phyloP scores from a whole-genome alignment of 352 stramenopile species.

The Chrysophaeum taylorii region DNA sequence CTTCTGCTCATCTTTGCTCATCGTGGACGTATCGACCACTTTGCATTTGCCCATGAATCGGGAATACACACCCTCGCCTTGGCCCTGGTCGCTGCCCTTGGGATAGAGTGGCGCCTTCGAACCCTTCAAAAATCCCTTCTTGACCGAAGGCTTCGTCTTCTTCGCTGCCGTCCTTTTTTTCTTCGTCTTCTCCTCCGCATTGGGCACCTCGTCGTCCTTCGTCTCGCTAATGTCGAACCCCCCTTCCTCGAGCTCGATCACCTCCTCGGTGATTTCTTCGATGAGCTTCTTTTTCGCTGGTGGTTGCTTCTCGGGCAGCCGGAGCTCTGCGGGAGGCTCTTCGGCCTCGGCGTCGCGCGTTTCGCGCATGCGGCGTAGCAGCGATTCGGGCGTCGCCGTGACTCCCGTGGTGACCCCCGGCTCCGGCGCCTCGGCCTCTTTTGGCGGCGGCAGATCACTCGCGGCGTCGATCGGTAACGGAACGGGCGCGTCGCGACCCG shows the following conservation, averaged over 20 bases:
- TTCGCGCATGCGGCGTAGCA: background rate
- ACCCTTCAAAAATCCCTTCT: conserved; percentile 16
- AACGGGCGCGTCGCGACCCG: background rate
- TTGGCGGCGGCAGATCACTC: background rate
- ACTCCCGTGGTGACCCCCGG: background rate
- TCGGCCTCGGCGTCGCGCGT: background rate
- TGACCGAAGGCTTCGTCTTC: conserved; percentile 18
- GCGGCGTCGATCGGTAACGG: conserved; percentile 13
- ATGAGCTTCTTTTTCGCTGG: conserved; percentile 16
- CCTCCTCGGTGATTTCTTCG: conserved; percentile 10
- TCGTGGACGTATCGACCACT: conserved; percentile 17
- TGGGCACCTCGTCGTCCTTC: no score
- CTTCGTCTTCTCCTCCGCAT: no score
- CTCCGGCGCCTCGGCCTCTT: background rate
- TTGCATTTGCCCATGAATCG: conserved; percentile 24
- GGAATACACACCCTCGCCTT: conserved; percentile 10
- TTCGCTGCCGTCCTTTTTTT: background rate
- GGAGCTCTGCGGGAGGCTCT: conserved; percentile 1
- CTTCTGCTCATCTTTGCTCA: conserved; percentile 15
- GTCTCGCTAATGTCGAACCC: conserved; percentile 12
- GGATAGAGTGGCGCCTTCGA: conserved; percentile 2
- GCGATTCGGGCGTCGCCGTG: background rate
- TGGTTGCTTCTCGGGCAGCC: conserved; percentile 4
- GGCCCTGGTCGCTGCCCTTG: background rate
- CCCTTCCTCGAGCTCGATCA: background rate